Evolutionary conservation across 805 yeast species (phyloP).

Genomic region (Starmera pachycereana): DNA sequence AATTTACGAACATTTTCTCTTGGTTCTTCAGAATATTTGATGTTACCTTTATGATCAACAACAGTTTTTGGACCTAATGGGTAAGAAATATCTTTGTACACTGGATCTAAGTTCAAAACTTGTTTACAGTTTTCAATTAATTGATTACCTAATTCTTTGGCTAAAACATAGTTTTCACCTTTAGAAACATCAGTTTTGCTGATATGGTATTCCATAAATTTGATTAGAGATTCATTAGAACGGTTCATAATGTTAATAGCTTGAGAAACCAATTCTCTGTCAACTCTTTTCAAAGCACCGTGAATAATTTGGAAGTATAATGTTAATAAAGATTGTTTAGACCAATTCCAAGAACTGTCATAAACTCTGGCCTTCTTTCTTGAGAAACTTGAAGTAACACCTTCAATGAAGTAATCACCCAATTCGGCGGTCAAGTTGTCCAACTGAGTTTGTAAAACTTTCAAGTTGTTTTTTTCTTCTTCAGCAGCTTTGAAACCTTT

Average conservation of each 20-base stretch:
- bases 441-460: conserved; percentile 75
- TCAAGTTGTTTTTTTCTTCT: conserved; percentile 71
- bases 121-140: conserved; percentile 93
- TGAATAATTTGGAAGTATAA: conserved; percentile 94
- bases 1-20: conserved; percentile 89
- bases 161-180: conserved; percentile 90
- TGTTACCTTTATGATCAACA: conserved; percentile 81
- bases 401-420: conserved; percentile 90
- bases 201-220: conserved; percentile 85
- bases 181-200: conserved; percentile 56
- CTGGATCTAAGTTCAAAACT: conserved; percentile 72
- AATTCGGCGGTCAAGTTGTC: conserved; percentile 66
- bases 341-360: conserved; percentile 99
- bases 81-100: conserved; percentile 86
- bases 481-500: conserved; percentile 81
- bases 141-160: conserved; percentile 83
- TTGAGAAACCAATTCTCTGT: conserved; percentile 91
- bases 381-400: conserved; percentile 84
- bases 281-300: conserved; percentile 83
- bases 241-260: conserved; percentile 98
- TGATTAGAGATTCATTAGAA: conserved; percentile 85
- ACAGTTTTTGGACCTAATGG: conserved; percentile 94
- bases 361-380: conserved; percentile 89
- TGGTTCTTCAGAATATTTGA: conserved; percentile 73
- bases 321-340: conserved; percentile 89